These are phyloP conservation scores for Fusarium sp. DNA, from an alignment of 2,329 filamentous ascomycete genomes.

Conservation along the genomic window DNA sequence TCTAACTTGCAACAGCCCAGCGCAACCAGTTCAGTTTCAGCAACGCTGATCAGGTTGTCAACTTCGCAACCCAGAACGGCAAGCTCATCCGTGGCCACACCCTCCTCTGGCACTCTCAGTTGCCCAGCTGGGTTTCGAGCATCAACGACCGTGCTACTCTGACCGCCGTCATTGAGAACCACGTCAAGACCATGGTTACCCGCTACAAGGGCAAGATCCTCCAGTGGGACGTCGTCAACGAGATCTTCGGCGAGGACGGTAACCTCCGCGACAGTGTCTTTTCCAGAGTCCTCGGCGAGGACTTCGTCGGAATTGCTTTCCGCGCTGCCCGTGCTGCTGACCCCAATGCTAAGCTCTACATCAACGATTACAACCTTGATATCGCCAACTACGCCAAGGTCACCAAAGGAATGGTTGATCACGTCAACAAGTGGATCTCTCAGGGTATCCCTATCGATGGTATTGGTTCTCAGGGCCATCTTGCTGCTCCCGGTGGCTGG, in stretches of 20 bases:
- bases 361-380: constrained; percentile 81
- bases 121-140: constrained; percentile 68
- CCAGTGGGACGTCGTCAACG: constrained; percentile 68
- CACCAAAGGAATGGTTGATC: constrained; percentile 59
- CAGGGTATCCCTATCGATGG: constrained; percentile 61
- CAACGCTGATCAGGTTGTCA: constrained; percentile 69
- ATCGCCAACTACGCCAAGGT: constrained; percentile 70
- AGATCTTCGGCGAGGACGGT: constrained; percentile 73
- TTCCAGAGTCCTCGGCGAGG: constrained; percentile 74
- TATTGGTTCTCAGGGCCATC: constrained; percentile 69
- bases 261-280: constrained; percentile 70
- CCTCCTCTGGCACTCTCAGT: constrained; percentile 72
- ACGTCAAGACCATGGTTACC: constrained; percentile 67
- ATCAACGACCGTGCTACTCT: constrained; percentile 64
- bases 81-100: constrained; percentile 74
- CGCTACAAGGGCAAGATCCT: constrained; percentile 73
- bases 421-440: constrained; percentile 72
- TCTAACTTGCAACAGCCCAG: constrained; percentile 52
- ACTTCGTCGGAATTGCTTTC: constrained; percentile 77
- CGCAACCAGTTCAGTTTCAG: constrained; percentile 65
- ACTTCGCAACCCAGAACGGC: constrained; percentile 66
- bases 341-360: constrained; percentile 75
- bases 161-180: constrained; percentile 66
- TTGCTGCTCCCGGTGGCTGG: constrained; percentile 52
- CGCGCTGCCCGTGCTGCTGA: constrained; percentile 74